Evolutionary conservation across 371 early-diverging fungal species (phyloP), one percentile per base, ranked within the genome.

Genomic region (Nematocida sp.): DNA sequence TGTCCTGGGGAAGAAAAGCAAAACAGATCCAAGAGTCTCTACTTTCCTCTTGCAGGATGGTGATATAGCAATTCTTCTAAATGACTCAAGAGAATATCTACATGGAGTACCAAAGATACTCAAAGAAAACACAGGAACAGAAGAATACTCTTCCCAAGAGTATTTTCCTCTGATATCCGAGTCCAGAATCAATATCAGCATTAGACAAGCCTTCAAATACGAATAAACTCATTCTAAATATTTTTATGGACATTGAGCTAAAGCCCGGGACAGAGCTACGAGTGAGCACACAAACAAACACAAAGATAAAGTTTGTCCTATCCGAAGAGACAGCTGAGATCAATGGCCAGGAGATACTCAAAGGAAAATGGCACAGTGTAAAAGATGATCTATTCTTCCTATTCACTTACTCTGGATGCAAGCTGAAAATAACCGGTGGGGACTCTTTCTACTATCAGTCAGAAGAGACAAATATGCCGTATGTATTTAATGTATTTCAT

Each of bases 401-500:
- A n/a, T 83, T 77, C 49, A 80, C 83, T 46, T 81, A 74, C 53
- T 63, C 63, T n/a, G 83, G 83, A 27, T 78, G 79, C 63, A 75
- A 57, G 38, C 43, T 83, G 19, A 75, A 78, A 57, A 46, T 81
- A 25, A 81, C 79, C 32, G 80, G 78, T 15, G 48, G 19, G 19
- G 70, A 70, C 45, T 78, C 78, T 35, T 63, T 81, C 29, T 45
- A 62, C n/a, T 83, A 81, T 65, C 63, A 78, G 0, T 66, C 79
- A 53, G 54, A 66, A 38, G 53, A 57, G 27, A 55, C 81, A 9
- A 77, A 64, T 54, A 64, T 78, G n/a, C 78, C 78, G 4, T 53
- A 66, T 19, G 76, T 83, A 27, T 78, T 80, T 45, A 76, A 79
- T 23, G 38, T 75, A 2, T 75, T 78, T 31, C 13, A 49, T 27